phyloP scores from a whole-genome alignment of 768 basidiomycete species.

The Sistotremastrum suecicum region DNA sequence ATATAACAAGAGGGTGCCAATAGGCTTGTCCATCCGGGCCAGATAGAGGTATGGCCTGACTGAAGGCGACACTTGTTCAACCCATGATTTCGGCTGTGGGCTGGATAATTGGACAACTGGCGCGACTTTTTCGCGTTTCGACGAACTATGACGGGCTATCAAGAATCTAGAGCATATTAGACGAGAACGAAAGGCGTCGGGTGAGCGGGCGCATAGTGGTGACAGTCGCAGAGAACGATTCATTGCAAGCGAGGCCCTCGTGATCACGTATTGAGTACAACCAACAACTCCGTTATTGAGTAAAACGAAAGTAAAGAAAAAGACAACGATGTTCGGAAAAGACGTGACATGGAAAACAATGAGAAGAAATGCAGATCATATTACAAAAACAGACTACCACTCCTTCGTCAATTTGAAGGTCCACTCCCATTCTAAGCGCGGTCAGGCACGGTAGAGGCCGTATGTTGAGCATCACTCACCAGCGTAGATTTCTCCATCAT shows the following conservation, averaged over 20 bases:
- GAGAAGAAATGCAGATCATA: slow-evolving; percentile 15
- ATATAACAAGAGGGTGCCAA: slow-evolving; percentile 80
- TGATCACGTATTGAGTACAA: too few species aligned
- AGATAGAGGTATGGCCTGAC: slow-evolving; percentile 72
- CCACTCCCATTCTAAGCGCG: slow-evolving; percentile 66
- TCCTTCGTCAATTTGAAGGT: slow-evolving; percentile 84
- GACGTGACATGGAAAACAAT: slow-evolving; percentile 9
- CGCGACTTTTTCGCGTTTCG: too few species aligned
- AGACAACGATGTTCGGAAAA: not conserved
- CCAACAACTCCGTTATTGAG: too few species aligned
- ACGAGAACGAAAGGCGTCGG: too few species aligned
- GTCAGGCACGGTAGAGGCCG: too few species aligned
- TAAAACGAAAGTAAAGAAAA: not conserved
- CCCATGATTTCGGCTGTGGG: slow-evolving; percentile 34
- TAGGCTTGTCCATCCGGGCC: slow-evolving; percentile 89
- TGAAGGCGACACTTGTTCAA: slow-evolving; percentile 45
- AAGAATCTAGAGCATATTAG: too few species aligned
- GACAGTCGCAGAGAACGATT: not conserved
- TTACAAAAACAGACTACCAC: slow-evolving; percentile 39
- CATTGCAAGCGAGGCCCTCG: too few species aligned
- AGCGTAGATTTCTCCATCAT: slow-evolving; percentile 69
- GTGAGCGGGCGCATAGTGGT: too few species aligned
- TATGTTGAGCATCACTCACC: slow-evolving; percentile 29
- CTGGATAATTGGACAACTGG: too few species aligned
- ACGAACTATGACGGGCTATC: too few species aligned